phyloP scores from a whole-genome alignment of 2,329 filamentous ascomycete genomes.

The Thermomyces lanuginosus region DNA sequence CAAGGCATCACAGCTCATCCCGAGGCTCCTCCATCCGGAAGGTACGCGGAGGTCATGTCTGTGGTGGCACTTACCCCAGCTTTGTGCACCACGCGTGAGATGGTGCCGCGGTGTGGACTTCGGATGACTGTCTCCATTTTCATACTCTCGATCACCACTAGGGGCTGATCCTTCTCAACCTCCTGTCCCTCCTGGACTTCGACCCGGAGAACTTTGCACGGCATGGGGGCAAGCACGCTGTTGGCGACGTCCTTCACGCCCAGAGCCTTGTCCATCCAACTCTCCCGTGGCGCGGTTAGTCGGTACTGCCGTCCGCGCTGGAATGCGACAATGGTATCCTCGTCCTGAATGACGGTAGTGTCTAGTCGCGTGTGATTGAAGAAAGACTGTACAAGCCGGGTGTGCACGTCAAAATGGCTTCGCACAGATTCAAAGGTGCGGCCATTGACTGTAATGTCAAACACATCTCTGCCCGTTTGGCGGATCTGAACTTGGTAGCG shows the following conservation, averaged over 20 bases:
- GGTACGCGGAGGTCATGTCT: too few relatives aligned
- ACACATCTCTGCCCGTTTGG: slow-evolving; percentile 32
- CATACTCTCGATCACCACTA: slow-evolving; percentile 86
- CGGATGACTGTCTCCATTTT: slow-evolving; percentile 80
- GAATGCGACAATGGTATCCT: slow-evolving; percentile 53
- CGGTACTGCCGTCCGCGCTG: slow-evolving; percentile 46
- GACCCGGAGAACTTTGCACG: slow-evolving; percentile 85
- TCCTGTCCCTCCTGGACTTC: slow-evolving; percentile 67
- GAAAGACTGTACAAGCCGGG: slow-evolving; percentile 50
- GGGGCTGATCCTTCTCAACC: slow-evolving; percentile 69
- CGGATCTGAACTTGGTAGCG: slow-evolving; percentile 34
- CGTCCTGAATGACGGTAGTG: slow-evolving; percentile 52
- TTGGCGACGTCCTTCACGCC: slow-evolving; percentile 66
- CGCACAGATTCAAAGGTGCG: slow-evolving; percentile 29
- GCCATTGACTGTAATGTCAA: slow-evolving; percentile 34
- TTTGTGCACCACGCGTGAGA: slow-evolving; percentile 58
- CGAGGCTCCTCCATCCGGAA: too few relatives aligned
- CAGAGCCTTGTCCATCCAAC: slow-evolving; percentile 76
- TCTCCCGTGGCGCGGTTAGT: slow-evolving; percentile 41
- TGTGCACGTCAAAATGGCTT: slow-evolving; percentile 29
- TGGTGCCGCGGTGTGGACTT: slow-evolving; percentile 54
- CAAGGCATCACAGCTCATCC: too few relatives aligned
- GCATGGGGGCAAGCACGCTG: slow-evolving; percentile 86
- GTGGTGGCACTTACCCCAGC: slow-evolving; percentile 56
- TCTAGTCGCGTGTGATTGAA: slow-evolving; percentile 67